These are phyloP conservation scores for Physcia stellaris DNA, from an alignment of 495 filamentous ascomycete species.

Conservation along the genomic window DNA sequence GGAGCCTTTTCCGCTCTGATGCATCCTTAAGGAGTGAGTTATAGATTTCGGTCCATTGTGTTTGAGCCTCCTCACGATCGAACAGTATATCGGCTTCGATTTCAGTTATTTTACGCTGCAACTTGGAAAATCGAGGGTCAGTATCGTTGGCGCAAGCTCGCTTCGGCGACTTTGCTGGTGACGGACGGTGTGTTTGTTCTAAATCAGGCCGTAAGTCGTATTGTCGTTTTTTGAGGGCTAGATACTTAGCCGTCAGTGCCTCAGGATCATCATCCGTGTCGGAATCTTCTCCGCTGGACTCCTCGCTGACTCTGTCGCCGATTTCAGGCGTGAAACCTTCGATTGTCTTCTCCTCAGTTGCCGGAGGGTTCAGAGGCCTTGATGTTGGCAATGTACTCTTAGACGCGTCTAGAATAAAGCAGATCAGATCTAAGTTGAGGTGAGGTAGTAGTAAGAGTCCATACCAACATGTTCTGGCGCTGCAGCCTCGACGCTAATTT, in stretches of 20 bases:
- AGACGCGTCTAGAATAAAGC: too few relatives aligned
- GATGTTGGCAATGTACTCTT: too few relatives aligned
- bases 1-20: conserved; percentile 19
- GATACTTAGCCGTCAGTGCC: conserved; percentile 58
- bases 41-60: conserved; percentile 53
- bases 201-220: conserved; percentile 59
- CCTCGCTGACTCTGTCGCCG: too few relatives aligned
- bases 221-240: conserved; percentile 55
- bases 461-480: too few relatives aligned
- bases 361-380: too few relatives aligned
- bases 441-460: too few relatives aligned
- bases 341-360: too few relatives aligned
- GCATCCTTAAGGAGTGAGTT: conserved; percentile 51
- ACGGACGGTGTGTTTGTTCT: conserved; percentile 28
- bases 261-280: conserved; percentile 43
- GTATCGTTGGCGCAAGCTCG: conserved; percentile 19
- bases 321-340: too few relatives aligned
- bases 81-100: conserved; percentile 81
- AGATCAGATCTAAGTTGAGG: too few relatives aligned
- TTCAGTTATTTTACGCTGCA: conserved; percentile 56
- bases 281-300: conserved; percentile 19
- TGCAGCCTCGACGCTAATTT: too few relatives aligned
- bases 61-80: conserved; percentile 61
- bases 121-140: conserved; percentile 41
- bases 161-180: conserved; percentile 26